phyloP scores from a whole-genome alignment of 2,329 filamentous ascomycete species.

The Fusarium oligoseptatum region DNA sequence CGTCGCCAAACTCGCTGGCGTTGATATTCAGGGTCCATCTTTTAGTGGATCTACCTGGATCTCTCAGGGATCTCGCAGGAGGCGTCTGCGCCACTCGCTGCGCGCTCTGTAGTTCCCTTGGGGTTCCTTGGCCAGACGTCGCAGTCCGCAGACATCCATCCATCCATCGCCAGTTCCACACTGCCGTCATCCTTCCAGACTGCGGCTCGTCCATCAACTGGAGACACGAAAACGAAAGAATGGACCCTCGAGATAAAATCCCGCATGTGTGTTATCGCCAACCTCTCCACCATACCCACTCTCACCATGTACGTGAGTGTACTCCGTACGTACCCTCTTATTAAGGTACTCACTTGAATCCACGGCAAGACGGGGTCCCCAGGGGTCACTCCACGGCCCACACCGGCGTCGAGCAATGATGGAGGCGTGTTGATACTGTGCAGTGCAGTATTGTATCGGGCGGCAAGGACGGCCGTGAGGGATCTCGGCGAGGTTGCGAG shows the following conservation, averaged over 20 bases:
- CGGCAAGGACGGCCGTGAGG: constrained; percentile 24
- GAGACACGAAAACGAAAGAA: constrained; percentile 46
- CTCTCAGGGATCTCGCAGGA: constrained; percentile 21
- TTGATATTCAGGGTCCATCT: constrained; percentile 34
- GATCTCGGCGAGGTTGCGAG: constrained; percentile 13
- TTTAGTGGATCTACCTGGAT: constrained; percentile 10
- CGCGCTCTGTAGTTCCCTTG: neutral
- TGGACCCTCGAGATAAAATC: constrained; percentile 48
- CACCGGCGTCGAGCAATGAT: constrained; percentile 34
- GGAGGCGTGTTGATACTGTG: constrained; percentile 39
- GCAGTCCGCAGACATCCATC: constrained; percentile 9
- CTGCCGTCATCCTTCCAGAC: constrained; percentile 28
- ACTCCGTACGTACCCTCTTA: constrained; percentile 16
- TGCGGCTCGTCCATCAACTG: constrained; percentile 26
- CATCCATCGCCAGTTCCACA: constrained; percentile 26
- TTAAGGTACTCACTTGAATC: constrained; percentile 27
- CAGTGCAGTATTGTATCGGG: constrained; percentile 12
- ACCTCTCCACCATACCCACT: constrained; percentile 43
- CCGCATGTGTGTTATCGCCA: constrained; percentile 47
- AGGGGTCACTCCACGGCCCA: constrained; percentile 26
- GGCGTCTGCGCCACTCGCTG: constrained; percentile 21
- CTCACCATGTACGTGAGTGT: constrained; percentile 21
- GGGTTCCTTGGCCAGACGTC: constrained; percentile 3
- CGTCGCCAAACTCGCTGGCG: constrained; percentile 34
- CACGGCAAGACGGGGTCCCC: constrained; percentile 14